Evolutionary conservation across 2,329 filamentous ascomycete species (phyloP).

Genomic region (Macrophomina tecta): DNA sequence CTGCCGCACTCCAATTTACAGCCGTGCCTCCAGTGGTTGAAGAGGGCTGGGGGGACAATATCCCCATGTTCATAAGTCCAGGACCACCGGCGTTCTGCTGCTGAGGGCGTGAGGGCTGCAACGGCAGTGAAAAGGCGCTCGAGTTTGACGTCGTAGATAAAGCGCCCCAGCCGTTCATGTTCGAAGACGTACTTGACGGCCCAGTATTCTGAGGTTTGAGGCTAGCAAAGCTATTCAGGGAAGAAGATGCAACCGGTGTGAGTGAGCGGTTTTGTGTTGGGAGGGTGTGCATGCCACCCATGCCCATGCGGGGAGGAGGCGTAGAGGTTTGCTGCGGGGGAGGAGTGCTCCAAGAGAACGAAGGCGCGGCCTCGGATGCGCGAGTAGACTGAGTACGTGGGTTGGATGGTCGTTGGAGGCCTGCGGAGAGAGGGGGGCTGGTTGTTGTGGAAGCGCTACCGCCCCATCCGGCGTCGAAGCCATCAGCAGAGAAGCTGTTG

Average conservation of each 20-base stretch:
- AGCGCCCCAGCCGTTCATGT: conserved; percentile 33
- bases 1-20: conserved; percentile 14
- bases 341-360: conserved; percentile 55
- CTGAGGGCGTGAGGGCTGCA: conserved; percentile 44
- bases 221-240: conserved; percentile 55
- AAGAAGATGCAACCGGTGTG: conserved; percentile 48
- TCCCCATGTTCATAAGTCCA: conserved; percentile 18
- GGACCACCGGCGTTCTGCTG: conserved; percentile 29
- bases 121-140: conserved; percentile 43
- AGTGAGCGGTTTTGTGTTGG: neutral
- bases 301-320: conserved; percentile 14
- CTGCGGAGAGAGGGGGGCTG: conserved; percentile 38
- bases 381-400: conserved; percentile 36
- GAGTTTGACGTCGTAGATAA: conserved; percentile 34
- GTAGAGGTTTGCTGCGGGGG: conserved; percentile 32
- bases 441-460: conserved; percentile 38
- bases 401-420: conserved; percentile 38
- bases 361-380: conserved; percentile 41
- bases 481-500: conserved; percentile 44
- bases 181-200: neutral
- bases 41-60: conserved; percentile 30
- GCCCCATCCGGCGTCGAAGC: conserved; percentile 53
- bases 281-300: neutral
- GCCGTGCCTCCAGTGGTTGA: neutral
- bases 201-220: conserved; percentile 44